phyloP scores from a whole-genome alignment of 495 filamentous ascomycete species.

The Podospora pseudoanserina region DNA sequence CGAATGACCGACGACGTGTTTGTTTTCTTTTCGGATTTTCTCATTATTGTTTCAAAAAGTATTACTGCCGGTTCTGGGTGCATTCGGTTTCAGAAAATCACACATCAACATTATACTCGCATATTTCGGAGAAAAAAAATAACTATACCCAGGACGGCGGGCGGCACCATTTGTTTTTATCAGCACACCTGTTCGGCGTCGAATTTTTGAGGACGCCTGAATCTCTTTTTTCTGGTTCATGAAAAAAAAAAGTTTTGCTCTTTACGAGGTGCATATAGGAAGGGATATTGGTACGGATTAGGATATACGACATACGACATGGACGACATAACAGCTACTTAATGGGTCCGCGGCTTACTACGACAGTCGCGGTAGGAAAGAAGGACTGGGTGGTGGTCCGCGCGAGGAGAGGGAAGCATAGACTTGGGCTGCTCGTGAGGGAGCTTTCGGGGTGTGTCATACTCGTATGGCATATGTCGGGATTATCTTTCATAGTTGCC shows the following conservation, averaged over 20 bases:
- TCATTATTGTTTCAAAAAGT: background rate
- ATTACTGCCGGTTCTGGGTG: background rate
- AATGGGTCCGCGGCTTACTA: background rate
- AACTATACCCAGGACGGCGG: slow-evolving; percentile 14
- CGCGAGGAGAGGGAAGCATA: background rate
- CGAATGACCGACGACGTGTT: slow-evolving; percentile 1
- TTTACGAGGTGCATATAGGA: slow-evolving; percentile 1
- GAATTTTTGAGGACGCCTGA: background rate
- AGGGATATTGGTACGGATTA: background rate
- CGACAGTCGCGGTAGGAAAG: background rate
- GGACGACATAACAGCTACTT: background rate
- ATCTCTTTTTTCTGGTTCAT: background rate
- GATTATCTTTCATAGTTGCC: background rate
- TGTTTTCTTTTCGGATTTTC: background rate
- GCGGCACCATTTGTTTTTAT: slow-evolving; percentile 7
- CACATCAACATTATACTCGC: background rate
- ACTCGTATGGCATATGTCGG: background rate
- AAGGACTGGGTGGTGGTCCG: background rate
- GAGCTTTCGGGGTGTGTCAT: background rate
- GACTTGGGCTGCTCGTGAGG: background rate
- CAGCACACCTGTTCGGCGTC: slow-evolving; percentile 12
- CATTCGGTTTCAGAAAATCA: slow-evolving; percentile 6
- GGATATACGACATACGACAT: background rate
- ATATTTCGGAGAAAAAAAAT: slow-evolving; percentile 8
- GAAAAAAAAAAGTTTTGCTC: slow-evolving; percentile 20